A percentile compares a stretch with the other conserved stretches of the same genome.
These are phyloP conservation scores for Cryptosporidium xiaoi DNA, from an alignment of 169 alveolate species.

Conservation along the genomic window DNA sequence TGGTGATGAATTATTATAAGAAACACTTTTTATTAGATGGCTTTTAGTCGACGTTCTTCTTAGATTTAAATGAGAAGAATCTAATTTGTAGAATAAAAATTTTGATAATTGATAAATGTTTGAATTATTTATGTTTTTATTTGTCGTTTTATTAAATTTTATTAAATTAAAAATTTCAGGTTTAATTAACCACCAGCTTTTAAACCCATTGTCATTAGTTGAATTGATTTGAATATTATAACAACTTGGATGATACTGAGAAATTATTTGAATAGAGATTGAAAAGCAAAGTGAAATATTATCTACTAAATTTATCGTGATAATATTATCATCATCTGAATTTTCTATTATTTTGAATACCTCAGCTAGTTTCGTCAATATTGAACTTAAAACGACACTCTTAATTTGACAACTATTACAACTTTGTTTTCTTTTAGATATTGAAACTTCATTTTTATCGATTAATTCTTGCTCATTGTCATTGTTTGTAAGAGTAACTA, in stretches of 20 bases:
- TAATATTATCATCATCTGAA: not conserved
- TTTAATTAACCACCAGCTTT: slow-evolving; percentile 54
- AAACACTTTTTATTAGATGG: slow-evolving; percentile 15
- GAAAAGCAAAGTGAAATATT: slow-evolving; percentile 45
- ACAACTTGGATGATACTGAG: slow-evolving; percentile 45
- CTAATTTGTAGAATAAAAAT: slow-evolving; percentile 23
- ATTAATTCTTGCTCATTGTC: not conserved
- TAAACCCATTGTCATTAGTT: not conserved
- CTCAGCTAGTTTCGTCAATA: slow-evolving; percentile 18
- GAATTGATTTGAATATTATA: slow-evolving; percentile 20
- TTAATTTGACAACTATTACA: slow-evolving; percentile 25
- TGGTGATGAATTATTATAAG: not conserved
- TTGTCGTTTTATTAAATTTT: not conserved
- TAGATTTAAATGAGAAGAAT: slow-evolving; percentile 46
- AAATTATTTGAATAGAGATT: slow-evolving; percentile 6
- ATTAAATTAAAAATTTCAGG: slow-evolving; percentile 4
- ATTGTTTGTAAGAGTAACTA: slow-evolving; percentile 8
- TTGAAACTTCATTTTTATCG: not conserved
- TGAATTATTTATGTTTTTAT: not conserved
- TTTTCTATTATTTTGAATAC: not conserved
- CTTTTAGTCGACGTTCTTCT: slow-evolving; percentile 27
- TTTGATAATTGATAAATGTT: not conserved
- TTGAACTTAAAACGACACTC: slow-evolving; percentile 19
- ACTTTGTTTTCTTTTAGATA: not conserved
- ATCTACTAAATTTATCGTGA: not conserved